Evolutionary conservation across 306 rosid genomes (phyloP).

Genomic region (Chamaecrista fasciculata): DNA sequence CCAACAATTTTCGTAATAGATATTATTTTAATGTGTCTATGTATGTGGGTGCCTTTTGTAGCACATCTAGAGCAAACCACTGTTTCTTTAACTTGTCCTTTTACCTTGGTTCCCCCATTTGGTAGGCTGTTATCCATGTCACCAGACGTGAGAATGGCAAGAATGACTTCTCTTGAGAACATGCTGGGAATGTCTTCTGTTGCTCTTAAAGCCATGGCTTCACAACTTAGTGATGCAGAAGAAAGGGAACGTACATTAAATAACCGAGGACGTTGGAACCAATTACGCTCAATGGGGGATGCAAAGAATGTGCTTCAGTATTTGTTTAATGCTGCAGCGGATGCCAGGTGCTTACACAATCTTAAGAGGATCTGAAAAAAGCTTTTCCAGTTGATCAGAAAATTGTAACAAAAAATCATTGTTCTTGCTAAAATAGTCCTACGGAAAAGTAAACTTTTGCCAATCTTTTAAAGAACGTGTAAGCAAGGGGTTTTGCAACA

Average conservation of each 20-base stretch:
- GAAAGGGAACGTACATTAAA: constrained; percentile 58
- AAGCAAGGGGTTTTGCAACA: background rate
- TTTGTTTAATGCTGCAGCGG: constrained; percentile 59
- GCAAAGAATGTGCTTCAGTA: constrained; percentile 68
- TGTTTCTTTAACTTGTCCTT: constrained; percentile 16
- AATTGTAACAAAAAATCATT: background rate
- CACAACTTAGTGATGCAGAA: constrained; percentile 74
- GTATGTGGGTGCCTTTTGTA: constrained; percentile 17
- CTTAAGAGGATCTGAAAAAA: constrained; percentile 25
- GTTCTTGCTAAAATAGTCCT: background rate
- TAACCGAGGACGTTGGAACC: constrained; percentile 77
- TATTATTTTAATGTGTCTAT: background rate
- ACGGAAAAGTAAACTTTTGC: background rate
- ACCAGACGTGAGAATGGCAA: constrained; percentile 54
- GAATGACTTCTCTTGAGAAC: constrained; percentile 75
- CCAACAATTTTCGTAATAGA: background rate
- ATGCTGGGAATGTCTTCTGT: constrained; percentile 68
- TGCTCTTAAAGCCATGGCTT: constrained; percentile 64
- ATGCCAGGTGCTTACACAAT: constrained; percentile 57
- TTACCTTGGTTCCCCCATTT: constrained; percentile 12
- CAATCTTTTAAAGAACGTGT: background rate
- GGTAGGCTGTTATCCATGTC: constrained; percentile 69
- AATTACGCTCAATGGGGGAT: constrained; percentile 77
- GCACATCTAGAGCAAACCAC: constrained; percentile 22
- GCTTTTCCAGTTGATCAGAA: constrained; percentile 15